Evolutionary conservation across 1,284 basidiomycete genomes (phyloP), one percentile per base, ranked within the genome.

Genomic region (Ceratobasidium sp.): DNA sequence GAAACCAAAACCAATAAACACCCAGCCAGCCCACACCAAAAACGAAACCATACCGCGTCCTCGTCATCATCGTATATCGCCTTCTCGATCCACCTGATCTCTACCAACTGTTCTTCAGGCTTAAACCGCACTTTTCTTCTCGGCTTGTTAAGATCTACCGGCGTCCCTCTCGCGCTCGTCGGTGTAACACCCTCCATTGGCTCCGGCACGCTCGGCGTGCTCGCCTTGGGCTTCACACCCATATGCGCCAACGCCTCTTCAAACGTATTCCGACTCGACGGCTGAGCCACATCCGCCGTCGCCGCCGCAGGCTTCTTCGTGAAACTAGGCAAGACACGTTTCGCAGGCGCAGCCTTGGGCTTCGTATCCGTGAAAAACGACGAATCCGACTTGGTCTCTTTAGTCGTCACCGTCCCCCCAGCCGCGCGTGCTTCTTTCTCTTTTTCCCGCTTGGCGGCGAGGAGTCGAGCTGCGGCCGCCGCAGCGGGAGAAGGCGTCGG

Each of bases 341-440:
- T 72, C 56, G n/a, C 56, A 9, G 67, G 67, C 22, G 67, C 92
- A 50, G 90, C 88, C 80, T 93, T 93, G n/a, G 89, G 87, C 80
- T 93, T 93, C 7, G 92, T 90, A 53, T 91, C 90, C 69, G 92
- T 93, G 82, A 94, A 94, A 82, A 94, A 94, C 1, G 91, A 93
- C 50, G 90, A 90, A 81, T 94, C 93, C 17, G 92, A 90, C 82
- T 93, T 91, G 19, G 92, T 90, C 77, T 91, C 91, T 81, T 93
- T 76, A 8, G 65, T 72, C 27, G 66, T 31, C n/a, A 57, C 44
- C 17, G 59, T 50, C 15, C 63, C 73, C 29, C 33, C 72, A 3
- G 60, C 67, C 22, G 41, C 57, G 24, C 47, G 54, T 84, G 86
- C 81, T 84, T 86, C 67, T 82, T 63, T 63, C 29, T 51, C 64